These are phyloP conservation scores for Pythium aquatile DNA, from an alignment of 352 stramenopile species.

Conservation along the genomic window DNA sequence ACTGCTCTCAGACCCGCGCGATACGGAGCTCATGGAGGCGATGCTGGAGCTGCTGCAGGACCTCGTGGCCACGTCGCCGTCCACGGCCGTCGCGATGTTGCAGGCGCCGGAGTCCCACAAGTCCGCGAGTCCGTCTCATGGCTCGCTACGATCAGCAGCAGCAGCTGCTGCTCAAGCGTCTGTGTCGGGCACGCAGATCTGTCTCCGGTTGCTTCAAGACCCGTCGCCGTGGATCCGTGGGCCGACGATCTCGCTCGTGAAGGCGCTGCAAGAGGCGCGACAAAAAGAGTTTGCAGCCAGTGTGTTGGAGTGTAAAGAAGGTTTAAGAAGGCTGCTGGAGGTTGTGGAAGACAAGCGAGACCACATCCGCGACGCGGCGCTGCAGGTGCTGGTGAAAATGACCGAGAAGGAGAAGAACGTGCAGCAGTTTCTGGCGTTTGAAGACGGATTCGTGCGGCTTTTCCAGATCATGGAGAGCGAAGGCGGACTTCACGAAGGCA, in stretches of 20 bases:
- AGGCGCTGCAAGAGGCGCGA: constrained; percentile 52
- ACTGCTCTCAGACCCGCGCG: constrained; percentile 67
- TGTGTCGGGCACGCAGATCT: constrained; percentile 56
- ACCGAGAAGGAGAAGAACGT: constrained; percentile 66
- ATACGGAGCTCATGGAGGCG: constrained; percentile 84
- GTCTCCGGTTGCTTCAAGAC: constrained; percentile 68
- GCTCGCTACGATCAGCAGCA: constrained; percentile 7
- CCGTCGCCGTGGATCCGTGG: constrained; percentile 81
- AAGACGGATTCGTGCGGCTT: constrained; percentile 71
- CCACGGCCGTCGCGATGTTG: constrained; percentile 42
- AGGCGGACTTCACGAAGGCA: constrained; percentile 43
- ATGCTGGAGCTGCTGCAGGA: constrained; percentile 75
- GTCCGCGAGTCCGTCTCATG: not conserved
- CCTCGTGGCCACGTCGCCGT: constrained; percentile 39
- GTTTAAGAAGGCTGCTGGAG: constrained; percentile 63
- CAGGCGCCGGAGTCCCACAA: constrained; percentile 13
- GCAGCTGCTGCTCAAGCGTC: constrained; percentile 10
- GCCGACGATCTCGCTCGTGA: constrained; percentile 60
- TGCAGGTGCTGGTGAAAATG: constrained; percentile 68
- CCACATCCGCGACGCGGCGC: constrained; percentile 74
- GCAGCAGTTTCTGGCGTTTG: constrained; percentile 84
- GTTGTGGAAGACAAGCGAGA: constrained; percentile 78
- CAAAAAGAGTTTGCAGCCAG: constrained; percentile 45
- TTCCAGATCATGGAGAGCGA: constrained; percentile 80
- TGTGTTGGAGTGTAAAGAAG: constrained; percentile 64